Percentiles rank a stretch among this genome's conserved stretches.
phyloP scores from a whole-genome alignment of 257 asterid species.

The Plantago ovata region DNA sequence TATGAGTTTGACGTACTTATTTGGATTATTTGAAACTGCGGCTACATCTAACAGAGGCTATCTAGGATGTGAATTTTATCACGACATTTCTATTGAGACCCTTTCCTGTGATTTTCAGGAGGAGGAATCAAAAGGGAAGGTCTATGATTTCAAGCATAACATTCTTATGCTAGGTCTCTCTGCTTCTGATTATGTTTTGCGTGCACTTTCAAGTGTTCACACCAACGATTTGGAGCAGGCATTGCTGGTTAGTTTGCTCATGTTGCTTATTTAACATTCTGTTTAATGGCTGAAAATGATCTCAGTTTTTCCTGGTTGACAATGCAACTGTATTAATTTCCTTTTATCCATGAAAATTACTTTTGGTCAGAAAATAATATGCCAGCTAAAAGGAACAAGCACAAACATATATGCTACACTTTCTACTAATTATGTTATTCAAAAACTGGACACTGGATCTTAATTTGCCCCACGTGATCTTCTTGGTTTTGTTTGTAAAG shows the following conservation, averaged over 20 bases:
- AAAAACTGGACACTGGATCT: no score
- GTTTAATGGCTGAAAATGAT: neutral
- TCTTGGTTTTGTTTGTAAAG: no score
- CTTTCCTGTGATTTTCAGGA: constrained; percentile 47
- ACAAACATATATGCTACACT: neutral
- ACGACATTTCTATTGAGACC: constrained; percentile 3
- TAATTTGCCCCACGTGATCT: no score
- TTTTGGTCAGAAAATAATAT: neutral
- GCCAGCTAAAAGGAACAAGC: constrained; percentile 6
- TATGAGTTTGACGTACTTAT: neutral
- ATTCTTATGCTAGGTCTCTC: constrained; percentile 78
- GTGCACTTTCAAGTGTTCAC: constrained; percentile 65
- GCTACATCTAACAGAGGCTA: no score
- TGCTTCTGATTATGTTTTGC: constrained; percentile 70
- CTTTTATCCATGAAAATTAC: neutral
- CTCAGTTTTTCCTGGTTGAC: constrained; percentile 5
- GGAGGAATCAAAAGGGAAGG: constrained; percentile 60
- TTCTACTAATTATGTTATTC: neutral
- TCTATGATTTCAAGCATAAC: constrained; percentile 58
- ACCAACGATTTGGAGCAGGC: constrained; percentile 96
- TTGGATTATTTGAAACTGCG: neutral
- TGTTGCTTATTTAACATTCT: constrained; percentile 9
- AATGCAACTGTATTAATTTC: neutral
- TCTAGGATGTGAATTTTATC: neutral
- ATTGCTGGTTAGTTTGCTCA: constrained; percentile 60